phyloP scores from a whole-genome alignment of 306 rosid genomes.

The Pyrus betulifolia region DNA sequence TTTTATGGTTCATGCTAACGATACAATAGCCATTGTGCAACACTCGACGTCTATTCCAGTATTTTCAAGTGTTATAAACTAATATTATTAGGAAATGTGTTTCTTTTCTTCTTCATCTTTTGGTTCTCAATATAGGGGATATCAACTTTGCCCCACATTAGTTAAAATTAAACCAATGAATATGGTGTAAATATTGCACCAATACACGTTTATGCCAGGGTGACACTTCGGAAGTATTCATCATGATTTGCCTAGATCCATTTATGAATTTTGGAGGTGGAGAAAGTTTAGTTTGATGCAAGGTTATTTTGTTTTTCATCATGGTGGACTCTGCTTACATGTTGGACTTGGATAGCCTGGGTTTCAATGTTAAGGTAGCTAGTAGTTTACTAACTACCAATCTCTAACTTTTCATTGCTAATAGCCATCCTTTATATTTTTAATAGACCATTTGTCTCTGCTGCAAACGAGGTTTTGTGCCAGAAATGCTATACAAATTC shows the following conservation, averaged over 20 bases:
- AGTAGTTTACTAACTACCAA: not conserved
- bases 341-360: constrained; percentile 88
- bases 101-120: not conserved
- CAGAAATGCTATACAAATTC: not conserved
- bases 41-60: constrained; percentile 82
- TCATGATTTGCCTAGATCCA: not conserved
- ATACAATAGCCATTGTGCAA: constrained; percentile 81
- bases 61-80: constrained; percentile 8
- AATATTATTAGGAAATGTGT: constrained; percentile 4
- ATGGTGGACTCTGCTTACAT: constrained; percentile 89
- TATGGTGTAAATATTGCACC: constrained; percentile 4
- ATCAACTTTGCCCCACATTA: not conserved
- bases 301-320: constrained; percentile 24
- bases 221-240: not conserved
- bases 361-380: constrained; percentile 81
- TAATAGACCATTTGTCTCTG: not conserved
- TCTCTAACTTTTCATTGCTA: not conserved
- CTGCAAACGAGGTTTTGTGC: not conserved
- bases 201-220: not conserved
- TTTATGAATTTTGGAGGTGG: not conserved
- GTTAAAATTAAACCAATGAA: not conserved
- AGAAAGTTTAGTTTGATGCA: not conserved
- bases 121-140: not conserved
- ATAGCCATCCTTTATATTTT: not conserved
- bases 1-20: constrained; percentile 76